phyloP scores from a whole-genome alignment of 1,284 basidiomycete genomes.

The Cryptococcus depauperatus region DNA sequence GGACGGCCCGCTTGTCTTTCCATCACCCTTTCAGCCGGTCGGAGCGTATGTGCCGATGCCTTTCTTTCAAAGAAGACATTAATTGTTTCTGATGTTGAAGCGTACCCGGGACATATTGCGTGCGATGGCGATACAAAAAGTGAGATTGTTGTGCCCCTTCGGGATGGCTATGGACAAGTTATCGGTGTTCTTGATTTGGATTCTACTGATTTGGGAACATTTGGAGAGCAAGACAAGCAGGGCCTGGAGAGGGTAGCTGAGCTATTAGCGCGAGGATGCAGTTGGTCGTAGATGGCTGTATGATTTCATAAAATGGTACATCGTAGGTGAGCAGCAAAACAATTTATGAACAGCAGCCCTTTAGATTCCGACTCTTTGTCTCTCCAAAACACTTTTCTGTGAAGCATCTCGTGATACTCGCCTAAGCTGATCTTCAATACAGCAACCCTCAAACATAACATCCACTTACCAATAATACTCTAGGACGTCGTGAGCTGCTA shows the following conservation, averaged over 20 bases:
- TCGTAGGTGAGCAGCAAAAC: neutral
- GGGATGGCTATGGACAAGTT: constrained; percentile 34
- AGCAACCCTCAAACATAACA: neutral
- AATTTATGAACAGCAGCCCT: neutral
- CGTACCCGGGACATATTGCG: constrained; percentile 80
- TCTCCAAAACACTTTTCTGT: constrained; percentile 46
- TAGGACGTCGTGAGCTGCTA: constrained; percentile 78
- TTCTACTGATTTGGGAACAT: constrained; percentile 62
- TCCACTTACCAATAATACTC: constrained; percentile 75
- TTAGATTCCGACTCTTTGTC: constrained; percentile 31
- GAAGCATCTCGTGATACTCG: constrained; percentile 43
- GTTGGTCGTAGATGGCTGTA: constrained; percentile 20
- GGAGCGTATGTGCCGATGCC: constrained; percentile 74
- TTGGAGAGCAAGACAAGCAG: constrained; percentile 61
- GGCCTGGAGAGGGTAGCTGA: constrained; percentile 64
- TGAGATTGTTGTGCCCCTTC: constrained; percentile 72
- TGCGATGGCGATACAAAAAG: constrained; percentile 79
- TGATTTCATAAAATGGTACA: too few species aligned
- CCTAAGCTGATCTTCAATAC: constrained; percentile 19
- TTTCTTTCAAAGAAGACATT: constrained; percentile 54
- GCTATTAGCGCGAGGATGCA: constrained; percentile 48
- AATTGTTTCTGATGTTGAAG: constrained; percentile 63
- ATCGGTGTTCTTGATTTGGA: constrained; percentile 80
- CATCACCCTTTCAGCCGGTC: constrained; percentile 56
- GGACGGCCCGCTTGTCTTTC: constrained; percentile 81